Percentiles rank a stretch among this genome's conserved stretches.
Evolutionary conservation across 495 filamentous ascomycete species (phyloP).

Genomic region (Aspergillus coremiiformis): DNA sequence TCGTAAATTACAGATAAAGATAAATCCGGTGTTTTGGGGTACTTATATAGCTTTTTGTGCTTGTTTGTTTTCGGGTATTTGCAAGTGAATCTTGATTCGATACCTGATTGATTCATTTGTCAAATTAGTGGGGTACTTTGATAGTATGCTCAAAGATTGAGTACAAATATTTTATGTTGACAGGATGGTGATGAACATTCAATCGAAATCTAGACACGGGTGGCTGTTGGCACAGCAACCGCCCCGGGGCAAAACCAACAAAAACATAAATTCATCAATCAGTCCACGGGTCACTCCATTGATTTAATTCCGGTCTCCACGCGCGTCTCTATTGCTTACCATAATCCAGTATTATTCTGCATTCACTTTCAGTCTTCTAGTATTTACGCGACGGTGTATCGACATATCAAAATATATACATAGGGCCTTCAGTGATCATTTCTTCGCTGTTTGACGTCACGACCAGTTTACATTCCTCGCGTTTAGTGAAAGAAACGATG

Average conservation of each 20-base stretch:
- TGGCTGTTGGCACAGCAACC: slow-evolving; percentile 14
- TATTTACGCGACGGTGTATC: background rate
- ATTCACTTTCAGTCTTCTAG: background rate
- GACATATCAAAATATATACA: background rate
- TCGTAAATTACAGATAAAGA: background rate
- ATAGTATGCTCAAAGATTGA: no score
- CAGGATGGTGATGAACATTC: no score
- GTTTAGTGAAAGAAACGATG: background rate
- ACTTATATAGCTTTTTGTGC: background rate
- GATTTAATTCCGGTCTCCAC: slow-evolving; percentile 2
- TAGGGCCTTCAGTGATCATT: background rate
- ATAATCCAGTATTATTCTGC: background rate
- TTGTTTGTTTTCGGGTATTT: background rate
- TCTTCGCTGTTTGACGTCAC: background rate
- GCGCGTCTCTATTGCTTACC: background rate
- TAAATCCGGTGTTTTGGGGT: slow-evolving; percentile 6
- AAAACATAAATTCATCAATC: slow-evolving; percentile 1
- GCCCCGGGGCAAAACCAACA: background rate
- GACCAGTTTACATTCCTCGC: slow-evolving; percentile 2
- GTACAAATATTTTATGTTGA: no score
- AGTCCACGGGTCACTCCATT: background rate
- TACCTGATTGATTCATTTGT: slow-evolving; percentile 20
- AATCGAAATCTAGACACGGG: background rate
- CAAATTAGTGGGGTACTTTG: background rate
- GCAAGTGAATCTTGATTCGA: background rate